These are phyloP conservation scores for Boehmeria nivea DNA, from an alignment of 306 rosid genomes.

Conservation along the genomic window DNA sequence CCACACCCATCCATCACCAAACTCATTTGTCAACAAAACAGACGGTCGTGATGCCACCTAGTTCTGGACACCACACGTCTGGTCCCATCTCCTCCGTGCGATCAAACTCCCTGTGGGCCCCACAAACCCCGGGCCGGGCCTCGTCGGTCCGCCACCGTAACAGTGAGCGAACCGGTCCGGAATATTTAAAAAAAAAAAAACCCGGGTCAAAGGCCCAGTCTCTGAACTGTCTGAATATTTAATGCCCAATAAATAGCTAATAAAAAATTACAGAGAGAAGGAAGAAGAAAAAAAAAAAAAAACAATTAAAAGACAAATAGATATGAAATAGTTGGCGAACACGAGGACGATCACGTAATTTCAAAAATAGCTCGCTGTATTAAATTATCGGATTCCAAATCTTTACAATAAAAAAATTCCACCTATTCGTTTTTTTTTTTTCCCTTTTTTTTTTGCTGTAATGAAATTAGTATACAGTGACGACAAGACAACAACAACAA, in stretches of 20 bases:
- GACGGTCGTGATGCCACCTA: slow-evolving; percentile 7
- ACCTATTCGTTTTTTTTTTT: background rate
- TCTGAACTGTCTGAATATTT: background rate
- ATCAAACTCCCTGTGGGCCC: slow-evolving; percentile 4
- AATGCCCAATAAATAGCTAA: background rate
- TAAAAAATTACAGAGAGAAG: too few relatives aligned
- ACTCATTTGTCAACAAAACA: background rate
- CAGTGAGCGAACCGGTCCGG: background rate
- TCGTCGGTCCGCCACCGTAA: background rate
- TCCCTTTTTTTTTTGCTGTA: slow-evolving; percentile 7
- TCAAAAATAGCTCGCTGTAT: slow-evolving; percentile 14
- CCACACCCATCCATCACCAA: background rate
- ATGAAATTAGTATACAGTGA: slow-evolving; percentile 31
- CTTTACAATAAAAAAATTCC: slow-evolving; percentile 23
- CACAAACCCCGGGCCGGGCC: too few relatives aligned
- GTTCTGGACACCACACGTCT: slow-evolving; percentile 1
- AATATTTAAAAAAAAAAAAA: background rate
- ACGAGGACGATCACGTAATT: background rate
- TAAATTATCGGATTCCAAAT: slow-evolving; percentile 14
- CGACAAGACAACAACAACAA: background rate
- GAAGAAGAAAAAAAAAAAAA: background rate
- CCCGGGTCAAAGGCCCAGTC: slow-evolving; percentile 1
- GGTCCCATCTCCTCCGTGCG: slow-evolving; percentile 11
- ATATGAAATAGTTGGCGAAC: background rate
- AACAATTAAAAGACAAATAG: background rate